A percentile compares a stretch with the other conserved stretches of the same genome.
Conservation (phyloP, 495 filamentous ascomycete species). For the Lasiosphaeria hispida region DNA sequence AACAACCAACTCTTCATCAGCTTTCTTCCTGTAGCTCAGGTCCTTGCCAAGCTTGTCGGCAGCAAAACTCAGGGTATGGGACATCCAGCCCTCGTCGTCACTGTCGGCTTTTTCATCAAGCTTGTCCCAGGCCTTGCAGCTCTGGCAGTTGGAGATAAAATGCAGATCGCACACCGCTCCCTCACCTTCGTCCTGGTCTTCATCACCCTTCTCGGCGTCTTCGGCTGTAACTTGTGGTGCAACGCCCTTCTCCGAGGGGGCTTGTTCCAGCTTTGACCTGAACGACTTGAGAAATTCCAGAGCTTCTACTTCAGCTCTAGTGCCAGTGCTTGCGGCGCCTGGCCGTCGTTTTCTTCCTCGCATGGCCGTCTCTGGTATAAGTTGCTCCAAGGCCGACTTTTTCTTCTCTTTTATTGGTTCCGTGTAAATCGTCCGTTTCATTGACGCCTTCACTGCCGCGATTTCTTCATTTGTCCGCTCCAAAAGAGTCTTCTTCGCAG, state of each 20-base stretch:
- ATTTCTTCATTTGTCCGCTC: conserved; percentile 90
- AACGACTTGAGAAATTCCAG: conserved; percentile 73
- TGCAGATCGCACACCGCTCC: conserved; percentile 75
- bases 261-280: conserved; percentile 69
- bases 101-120: conserved; percentile 55
- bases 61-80: conserved; percentile 76
- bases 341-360: conserved; percentile 75
- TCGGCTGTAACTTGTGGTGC: conserved; percentile 22
- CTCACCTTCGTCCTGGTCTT: conserved; percentile 32
- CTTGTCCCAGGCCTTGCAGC: conserved; percentile 76
- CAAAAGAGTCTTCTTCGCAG: conserved; percentile 39
- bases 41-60: conserved; percentile 92
- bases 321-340: conserved; percentile 38
- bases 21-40: conserved; percentile 81
- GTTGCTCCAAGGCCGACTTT: conserved; percentile 68
- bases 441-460: conserved; percentile 83
- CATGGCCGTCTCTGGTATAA: conserved; percentile 79
- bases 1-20: conserved; percentile 85
- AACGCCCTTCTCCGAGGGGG: conserved; percentile 45
- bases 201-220: conserved; percentile 29
- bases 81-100: conserved; percentile 64
- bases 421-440: conserved; percentile 71
- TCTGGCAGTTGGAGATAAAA: conserved; percentile 90
- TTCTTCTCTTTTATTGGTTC: conserved; percentile 58
- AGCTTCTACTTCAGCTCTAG: conserved; percentile 58